These are phyloP conservation scores for Lactarius psammicola DNA, from an alignment of 768 basidiomycete species.

Conservation along the genomic window DNA sequence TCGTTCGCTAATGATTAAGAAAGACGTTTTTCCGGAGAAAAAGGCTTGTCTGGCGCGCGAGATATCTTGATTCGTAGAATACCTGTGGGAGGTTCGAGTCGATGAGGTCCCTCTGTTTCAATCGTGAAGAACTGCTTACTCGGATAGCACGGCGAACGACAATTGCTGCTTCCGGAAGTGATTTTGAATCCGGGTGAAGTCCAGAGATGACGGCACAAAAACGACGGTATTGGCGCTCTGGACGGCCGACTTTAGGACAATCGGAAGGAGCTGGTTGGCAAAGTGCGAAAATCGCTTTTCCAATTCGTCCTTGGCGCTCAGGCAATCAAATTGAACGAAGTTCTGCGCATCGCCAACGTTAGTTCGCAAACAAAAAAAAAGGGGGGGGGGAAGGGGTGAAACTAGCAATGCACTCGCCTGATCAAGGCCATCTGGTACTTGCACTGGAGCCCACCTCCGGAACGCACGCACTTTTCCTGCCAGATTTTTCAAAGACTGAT, in stretches of 20 bases:
- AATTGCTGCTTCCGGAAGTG: constrained; percentile 74
- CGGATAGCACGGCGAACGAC: constrained; percentile 82
- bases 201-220: constrained; percentile 93
- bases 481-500: constrained; percentile 72
- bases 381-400: too few relatives aligned
- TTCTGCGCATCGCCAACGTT: constrained; percentile 43
- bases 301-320: constrained; percentile 69
- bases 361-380: background rate
- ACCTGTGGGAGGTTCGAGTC: constrained; percentile 46
- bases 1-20: constrained; percentile 92
- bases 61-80: constrained; percentile 92
- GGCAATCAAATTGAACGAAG: constrained; percentile 72
- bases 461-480: constrained; percentile 78
- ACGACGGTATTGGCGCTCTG: constrained; percentile 86
- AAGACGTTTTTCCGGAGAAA: constrained; percentile 81
- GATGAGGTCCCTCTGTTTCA: background rate
- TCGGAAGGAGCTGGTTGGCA: constrained; percentile 83
- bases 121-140: constrained; percentile 49
- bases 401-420: constrained; percentile 49
- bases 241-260: constrained; percentile 87
- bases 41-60: constrained; percentile 91
- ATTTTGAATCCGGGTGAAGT: constrained; percentile 90
- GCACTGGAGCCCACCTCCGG: constrained; percentile 65
- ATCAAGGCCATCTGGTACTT: constrained; percentile 79
- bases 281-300: constrained; percentile 88